phyloP scores from a whole-genome alignment of 2,329 filamentous ascomycete species.

The Neofusicoccum kwambonambiense region DNA sequence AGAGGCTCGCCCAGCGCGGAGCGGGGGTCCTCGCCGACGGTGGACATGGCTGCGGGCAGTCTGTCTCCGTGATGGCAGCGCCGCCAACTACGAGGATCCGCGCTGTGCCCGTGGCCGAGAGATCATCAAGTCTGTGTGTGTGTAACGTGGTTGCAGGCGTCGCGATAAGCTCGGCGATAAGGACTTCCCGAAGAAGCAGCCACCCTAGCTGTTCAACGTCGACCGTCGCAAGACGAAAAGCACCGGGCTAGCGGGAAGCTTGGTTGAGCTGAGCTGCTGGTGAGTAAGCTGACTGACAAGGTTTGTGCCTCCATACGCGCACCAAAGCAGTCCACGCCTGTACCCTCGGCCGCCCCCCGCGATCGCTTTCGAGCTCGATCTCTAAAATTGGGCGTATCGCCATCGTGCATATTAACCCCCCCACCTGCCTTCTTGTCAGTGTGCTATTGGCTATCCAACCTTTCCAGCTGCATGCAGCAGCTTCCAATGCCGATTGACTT shows the following conservation, averaged over 20 bases:
- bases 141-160: neutral
- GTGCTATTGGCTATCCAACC: neutral
- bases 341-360: neutral
- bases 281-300: neutral
- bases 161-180: neutral
- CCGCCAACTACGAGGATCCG: neutral
- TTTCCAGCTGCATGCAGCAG: neutral
- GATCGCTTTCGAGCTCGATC: neutral
- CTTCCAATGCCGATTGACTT: neutral
- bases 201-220: neutral
- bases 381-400: neutral
- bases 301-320: neutral
- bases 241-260: neutral
- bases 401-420: neutral
- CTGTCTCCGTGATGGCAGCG: neutral
- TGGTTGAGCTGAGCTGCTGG: neutral
- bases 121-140: too few species aligned
- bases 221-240: conserved; percentile 4
- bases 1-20: neutral
- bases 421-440: neutral
- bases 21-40: neutral
- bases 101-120: too few species aligned
- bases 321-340: neutral
- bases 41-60: neutral
- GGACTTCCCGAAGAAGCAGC: conserved; percentile 1